Percentiles rank a stretch among this genome's conserved stretches.
These are phyloP conservation scores for Chionographis japonica DNA, from an alignment of 106 monocot genomes.

Conservation along the genomic window DNA sequence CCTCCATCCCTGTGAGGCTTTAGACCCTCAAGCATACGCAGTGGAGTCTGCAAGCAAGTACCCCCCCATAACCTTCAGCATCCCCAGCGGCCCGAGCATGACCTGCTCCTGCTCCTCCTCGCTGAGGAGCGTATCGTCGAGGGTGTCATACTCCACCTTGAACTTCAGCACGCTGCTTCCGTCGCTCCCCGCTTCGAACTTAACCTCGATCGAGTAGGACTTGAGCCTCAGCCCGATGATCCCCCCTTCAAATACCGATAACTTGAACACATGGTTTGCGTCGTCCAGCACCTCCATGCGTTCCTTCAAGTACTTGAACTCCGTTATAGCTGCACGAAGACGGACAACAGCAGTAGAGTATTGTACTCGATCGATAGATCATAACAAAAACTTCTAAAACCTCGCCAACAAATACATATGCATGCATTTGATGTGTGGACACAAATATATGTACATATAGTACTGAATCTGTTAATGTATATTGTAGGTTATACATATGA, in stretches of 20 bases:
- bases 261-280: constrained; percentile 19
- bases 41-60: constrained; percentile 20
- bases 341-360: too few relatives aligned
- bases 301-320: constrained; percentile 13
- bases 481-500: too few relatives aligned
- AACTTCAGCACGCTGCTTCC: constrained; percentile 11
- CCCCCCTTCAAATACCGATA: constrained; percentile 27
- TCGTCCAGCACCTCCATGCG: constrained; percentile 20
- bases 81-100: not conserved
- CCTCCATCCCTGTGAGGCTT: too few relatives aligned
- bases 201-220: constrained; percentile 14
- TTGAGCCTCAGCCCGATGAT: constrained; percentile 19
- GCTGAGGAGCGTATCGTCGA: constrained; percentile 13
- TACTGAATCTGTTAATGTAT: too few relatives aligned
- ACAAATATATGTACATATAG: too few relatives aligned
- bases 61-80: constrained; percentile 19
- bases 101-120: constrained; percentile 19
- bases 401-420: too few relatives aligned
- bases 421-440: too few relatives aligned
- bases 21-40: constrained; percentile 12
- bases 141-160: constrained; percentile 15
- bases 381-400: too few relatives aligned
- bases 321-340: not conserved
- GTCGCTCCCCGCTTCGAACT: not conserved
- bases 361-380: too few relatives aligned